Base-by-base conservation (phyloP, 2,329 filamentous ascomycete genomes). In the Fusarium oxysporum region DNA sequence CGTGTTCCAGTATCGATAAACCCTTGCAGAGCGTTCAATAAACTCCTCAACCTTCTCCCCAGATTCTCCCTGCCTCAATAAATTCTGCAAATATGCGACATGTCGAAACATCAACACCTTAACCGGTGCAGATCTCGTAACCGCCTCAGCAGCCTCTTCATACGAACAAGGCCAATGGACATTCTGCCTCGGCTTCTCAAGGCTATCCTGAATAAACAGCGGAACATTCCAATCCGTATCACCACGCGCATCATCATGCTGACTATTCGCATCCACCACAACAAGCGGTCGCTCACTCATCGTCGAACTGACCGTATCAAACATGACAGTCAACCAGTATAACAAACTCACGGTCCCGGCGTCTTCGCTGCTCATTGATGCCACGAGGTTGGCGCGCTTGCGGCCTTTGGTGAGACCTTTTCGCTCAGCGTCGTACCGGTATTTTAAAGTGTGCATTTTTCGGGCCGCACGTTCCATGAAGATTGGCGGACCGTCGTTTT, bases 271-370 rank as follows among this genome's bases (percentile, higher is more conserved):
- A 30, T 83, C 82, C 1, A 78, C 75, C 0, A 84, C 75, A 0
- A 80, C 79, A 2, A 83, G 76, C 0, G 78, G 76, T 23, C 78
- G 47, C 45, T 79, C 71, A 41, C 86, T 82, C 82, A 90, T 87
- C 1, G 87, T 86, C 1, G 88, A 84, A 0, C 86, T 88, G 17
- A 89, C 78, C 0, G 88, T 90, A 73, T 90, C 88, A 45, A 89
- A 87, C 88, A 90, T 90, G 48, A 89, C 81, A 0, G 86, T 86
- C 6, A 90, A 77, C 88, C 88, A 90, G 73, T 87, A 90, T 2
- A 90, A 72, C 16, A 90, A 77, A 23, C 86, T 83, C 12, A 90
- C 81, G 0, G 88, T 89, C 13, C 83, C 77, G 8, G 77, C 76
- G 8, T 83, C 80, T 41, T 57, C 69, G 1, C 38, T 51, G 6